Evolutionary conservation across 2,329 filamentous ascomycete genomes (phyloP).

Genomic region (Teratosphaeria epicoccoides): DNA sequence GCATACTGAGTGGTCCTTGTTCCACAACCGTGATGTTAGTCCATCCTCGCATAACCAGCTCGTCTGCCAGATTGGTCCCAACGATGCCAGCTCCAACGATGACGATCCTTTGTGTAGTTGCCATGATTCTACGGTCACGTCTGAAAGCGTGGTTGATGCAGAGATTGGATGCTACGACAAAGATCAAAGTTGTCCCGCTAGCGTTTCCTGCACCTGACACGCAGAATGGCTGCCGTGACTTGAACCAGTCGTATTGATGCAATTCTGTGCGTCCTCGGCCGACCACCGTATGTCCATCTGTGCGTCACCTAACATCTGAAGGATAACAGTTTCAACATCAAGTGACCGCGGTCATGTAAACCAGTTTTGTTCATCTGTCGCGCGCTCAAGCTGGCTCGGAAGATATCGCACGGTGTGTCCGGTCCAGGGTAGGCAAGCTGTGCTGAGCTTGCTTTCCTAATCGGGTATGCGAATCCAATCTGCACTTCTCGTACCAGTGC

Average conservation of each 20-base stretch:
- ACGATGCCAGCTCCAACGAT: slow-evolving; percentile 56
- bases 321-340: neutral
- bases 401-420: neutral
- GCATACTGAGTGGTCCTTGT: slow-evolving; percentile 52
- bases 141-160: neutral
- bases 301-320: neutral
- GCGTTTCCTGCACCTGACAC: neutral
- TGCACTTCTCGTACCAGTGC: neutral
- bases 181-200: neutral
- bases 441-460: neutral
- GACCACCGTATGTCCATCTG: neutral
- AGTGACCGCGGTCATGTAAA: neutral
- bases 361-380: neutral
- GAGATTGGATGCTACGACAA: neutral
- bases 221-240: neutral
- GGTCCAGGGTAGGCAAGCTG: neutral
- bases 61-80: slow-evolving; percentile 53
- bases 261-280: neutral
- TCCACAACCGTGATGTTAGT: slow-evolving; percentile 53
- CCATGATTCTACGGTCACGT: neutral
- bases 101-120: slow-evolving; percentile 31
- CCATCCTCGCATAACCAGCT: slow-evolving; percentile 53
- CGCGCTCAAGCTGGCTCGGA: neutral
- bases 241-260: neutral
- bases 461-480: neutral